A percentile compares a stretch with the other conserved stretches of the same genome.
Evolutionary conservation across 192 early-diverging fungal genomes (phyloP).

Genomic region (Linnemannia schmuckeri): DNA sequence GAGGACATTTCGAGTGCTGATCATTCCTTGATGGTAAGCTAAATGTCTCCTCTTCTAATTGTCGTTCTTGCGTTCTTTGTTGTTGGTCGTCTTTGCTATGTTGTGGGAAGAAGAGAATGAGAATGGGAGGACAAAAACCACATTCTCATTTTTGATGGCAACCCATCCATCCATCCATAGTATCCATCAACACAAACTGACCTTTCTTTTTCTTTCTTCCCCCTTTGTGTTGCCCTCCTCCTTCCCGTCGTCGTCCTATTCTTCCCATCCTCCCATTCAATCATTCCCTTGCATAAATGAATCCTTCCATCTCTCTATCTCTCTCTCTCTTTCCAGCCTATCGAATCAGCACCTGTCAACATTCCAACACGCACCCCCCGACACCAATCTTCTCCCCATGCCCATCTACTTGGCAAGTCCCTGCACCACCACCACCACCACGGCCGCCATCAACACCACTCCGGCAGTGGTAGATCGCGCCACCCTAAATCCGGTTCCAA

Average conservation of each 20-base stretch:
- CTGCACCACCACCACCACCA: conserved; percentile 26
- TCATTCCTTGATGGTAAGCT: conserved; percentile 22
- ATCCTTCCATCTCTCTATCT: background rate
- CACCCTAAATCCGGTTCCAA: background rate
- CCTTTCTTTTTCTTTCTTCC: background rate
- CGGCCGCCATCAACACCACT: conserved; percentile 18
- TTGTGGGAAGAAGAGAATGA: background rate
- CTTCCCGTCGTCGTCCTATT: background rate
- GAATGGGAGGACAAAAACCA: background rate
- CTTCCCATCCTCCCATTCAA: background rate
- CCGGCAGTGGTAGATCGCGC: background rate
- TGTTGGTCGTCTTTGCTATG: background rate
- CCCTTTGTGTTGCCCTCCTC: background rate
- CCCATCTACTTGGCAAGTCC: conserved; percentile 19
- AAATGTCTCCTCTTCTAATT: background rate
- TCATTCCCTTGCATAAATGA: conserved; percentile 1
- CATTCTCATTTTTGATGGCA: background rate
- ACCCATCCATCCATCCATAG: background rate
- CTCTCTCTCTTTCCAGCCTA: conserved; percentile 21
- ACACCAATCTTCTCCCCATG: background rate
- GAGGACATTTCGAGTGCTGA: background rate
- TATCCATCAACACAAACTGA: background rate
- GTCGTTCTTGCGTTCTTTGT: no score
- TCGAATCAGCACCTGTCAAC: conserved; percentile 41
- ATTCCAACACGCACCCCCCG: conserved; percentile 26